Evolutionary conservation across 495 filamentous ascomycete species (phyloP), one percentile per base, ranked within the genome.

Genomic region (Achaetomiella virescens): DNA sequence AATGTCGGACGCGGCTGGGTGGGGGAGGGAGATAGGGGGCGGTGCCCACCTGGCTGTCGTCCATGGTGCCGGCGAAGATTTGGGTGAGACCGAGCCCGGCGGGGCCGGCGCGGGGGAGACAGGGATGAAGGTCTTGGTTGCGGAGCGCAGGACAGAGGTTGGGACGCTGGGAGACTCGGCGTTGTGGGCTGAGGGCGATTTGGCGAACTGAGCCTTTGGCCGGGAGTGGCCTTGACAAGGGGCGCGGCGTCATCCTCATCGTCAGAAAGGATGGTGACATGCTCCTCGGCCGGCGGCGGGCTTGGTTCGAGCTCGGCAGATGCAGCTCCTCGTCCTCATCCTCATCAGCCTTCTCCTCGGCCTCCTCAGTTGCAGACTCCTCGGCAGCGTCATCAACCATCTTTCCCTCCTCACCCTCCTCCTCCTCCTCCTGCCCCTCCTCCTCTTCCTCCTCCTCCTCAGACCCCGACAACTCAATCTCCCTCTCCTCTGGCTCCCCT

Each of bases 21-120:
- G n/a, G 73, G 71, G 2, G 68, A 72, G 35, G 55, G 55, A n/a
- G n/a, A n/a, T n/a, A n/a, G 25, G 58, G 50, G 5, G 59, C 58
- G 6, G 62, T 61, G 11, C 64, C 71, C 46, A 52, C 59, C 66
- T 77, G 72, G 54, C 80, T 82, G 31, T 88, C 81, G 46, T 84
- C 88, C 80, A 97, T 85, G 2, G 91, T 97, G 24, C 88, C 90
- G n/a, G 87, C 86, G 67, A 96, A 97, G 49, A 90, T 89, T 66
- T 97, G 91, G 5, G 90, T 96, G 47, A 96, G 76, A 40, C 90
- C 88, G 53, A 95, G 68, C 2, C 79, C 79, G 25, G 75, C 81
- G 36, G 84, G 80, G 24, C 76, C 76, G 56, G 74, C 74, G 17
- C 72, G 71, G 15, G 77, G 76, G 31, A 85, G 70, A 2, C 79